Conservation (phyloP, 441 rosid genomes). For the Flueggea neowawraea region DNA sequence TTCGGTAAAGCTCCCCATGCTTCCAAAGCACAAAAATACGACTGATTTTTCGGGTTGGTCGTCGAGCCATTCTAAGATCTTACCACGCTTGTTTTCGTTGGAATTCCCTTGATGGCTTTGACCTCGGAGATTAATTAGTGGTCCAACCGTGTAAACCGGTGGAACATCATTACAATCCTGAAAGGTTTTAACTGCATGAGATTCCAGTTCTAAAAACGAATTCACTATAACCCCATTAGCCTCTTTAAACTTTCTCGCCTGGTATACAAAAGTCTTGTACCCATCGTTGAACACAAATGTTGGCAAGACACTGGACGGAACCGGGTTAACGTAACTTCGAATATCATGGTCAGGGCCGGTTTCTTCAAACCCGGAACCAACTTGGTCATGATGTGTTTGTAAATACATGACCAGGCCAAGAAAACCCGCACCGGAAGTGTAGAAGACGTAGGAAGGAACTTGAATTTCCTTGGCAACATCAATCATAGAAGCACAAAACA, state of each 20-base stretch:
- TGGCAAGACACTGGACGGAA: constrained; percentile 38
- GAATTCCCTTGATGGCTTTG: neutral
- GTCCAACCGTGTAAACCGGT: constrained; percentile 34
- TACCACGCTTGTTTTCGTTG: constrained; percentile 1
- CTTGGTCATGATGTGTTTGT: constrained; percentile 24
- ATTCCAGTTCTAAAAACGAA: constrained; percentile 45
- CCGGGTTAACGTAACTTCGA: constrained; percentile 30
- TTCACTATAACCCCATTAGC: constrained; percentile 51
- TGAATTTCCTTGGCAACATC: constrained; percentile 40
- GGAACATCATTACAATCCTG: constrained; percentile 4
- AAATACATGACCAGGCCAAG: constrained; percentile 24
- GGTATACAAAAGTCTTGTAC: neutral
- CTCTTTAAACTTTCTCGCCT: constrained; percentile 12
- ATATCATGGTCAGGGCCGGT: constrained; percentile 22
- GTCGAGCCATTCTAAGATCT: constrained; percentile 36
- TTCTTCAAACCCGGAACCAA: constrained; percentile 18
- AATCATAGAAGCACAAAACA: constrained; percentile 43
- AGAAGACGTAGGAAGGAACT: constrained; percentile 43
- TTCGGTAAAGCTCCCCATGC: constrained; percentile 34
- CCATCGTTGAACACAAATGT: constrained; percentile 3
- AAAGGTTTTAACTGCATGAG: constrained; percentile 21
- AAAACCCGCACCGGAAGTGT: constrained; percentile 33
- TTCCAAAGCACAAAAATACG: constrained; percentile 54
- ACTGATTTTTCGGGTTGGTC: constrained; percentile 37
- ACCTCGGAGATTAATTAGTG: constrained; percentile 14